phyloP scores from a whole-genome alignment of 805 yeast genomes.

The Candida adriatica region DNA sequence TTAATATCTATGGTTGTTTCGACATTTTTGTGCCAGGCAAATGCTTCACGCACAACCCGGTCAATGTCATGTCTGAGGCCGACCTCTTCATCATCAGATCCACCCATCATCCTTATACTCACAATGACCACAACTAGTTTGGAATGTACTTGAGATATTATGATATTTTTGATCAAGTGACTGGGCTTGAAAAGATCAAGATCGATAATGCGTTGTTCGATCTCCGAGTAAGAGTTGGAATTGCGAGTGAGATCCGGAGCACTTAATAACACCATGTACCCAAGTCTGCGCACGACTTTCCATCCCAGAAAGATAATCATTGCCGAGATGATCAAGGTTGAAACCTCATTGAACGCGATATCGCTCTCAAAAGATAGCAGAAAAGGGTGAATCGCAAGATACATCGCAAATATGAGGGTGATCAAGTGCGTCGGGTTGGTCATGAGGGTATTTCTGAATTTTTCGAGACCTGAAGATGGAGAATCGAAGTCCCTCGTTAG shows the following conservation, averaged over 20 bases:
- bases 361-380: conserved; percentile 20
- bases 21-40: conserved; percentile 23
- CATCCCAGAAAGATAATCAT: conserved; percentile 43
- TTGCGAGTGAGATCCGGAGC: conserved; percentile 41
- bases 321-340: conserved; percentile 38
- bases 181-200: conserved; percentile 46
- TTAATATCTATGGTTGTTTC: conserved; percentile 40
- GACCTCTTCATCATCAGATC: conserved; percentile 63
- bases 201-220: conserved; percentile 38
- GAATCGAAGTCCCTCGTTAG: conserved; percentile 2
- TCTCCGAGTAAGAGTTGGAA: conserved; percentile 29
- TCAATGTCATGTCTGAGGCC: conserved; percentile 43
- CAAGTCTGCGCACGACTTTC: conserved; percentile 43
- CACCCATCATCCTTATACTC: conserved; percentile 56
- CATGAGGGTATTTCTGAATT: conserved; percentile 16
- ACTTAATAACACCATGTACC: conserved; percentile 45
- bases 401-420: conserved; percentile 36
- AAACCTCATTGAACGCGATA: conserved; percentile 32
- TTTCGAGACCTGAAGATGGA: conserved; percentile 1
- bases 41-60: conserved; percentile 29
- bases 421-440: conserved; percentile 31
- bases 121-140: conserved; percentile 52
- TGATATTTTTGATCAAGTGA: conserved; percentile 40
- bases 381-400: conserved; percentile 34
- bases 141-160: conserved; percentile 58